phyloP scores from a whole-genome alignment of 2,329 filamentous ascomycete genomes.

The Chrysoporthe cubensis region DNA sequence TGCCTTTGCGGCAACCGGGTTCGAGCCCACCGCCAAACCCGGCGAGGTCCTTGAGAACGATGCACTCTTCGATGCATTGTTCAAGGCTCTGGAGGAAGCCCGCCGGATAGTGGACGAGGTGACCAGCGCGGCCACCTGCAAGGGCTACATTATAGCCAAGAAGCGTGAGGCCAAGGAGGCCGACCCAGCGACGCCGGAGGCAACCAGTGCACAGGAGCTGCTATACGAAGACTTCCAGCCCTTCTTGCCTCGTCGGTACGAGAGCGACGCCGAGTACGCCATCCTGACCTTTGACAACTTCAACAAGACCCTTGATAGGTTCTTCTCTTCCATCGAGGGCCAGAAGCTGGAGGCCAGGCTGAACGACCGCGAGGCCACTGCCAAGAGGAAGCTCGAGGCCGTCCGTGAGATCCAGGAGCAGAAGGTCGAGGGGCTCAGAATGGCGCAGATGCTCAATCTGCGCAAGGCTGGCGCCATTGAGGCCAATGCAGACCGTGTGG shows the following conservation, averaged over 20 bases:
- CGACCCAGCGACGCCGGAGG: constrained; percentile 35
- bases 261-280: constrained; percentile 64
- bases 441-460: constrained; percentile 79
- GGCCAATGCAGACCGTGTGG: constrained; percentile 86
- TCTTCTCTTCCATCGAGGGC: constrained; percentile 94
- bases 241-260: constrained; percentile 81
- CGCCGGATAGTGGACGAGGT: constrained; percentile 71
- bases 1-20: constrained; percentile 69
- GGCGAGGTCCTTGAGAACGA: constrained; percentile 72
- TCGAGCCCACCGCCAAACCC: constrained; percentile 70
- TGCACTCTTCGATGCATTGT: constrained; percentile 65
- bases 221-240: constrained; percentile 96
- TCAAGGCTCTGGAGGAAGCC: constrained; percentile 71
- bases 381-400: constrained; percentile 83
- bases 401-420: constrained; percentile 82
- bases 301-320: constrained; percentile 93
- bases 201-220: constrained; percentile 52
- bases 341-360: constrained; percentile 87
- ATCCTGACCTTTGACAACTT: constrained; percentile 82
- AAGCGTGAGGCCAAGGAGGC: constrained; percentile 41
- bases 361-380: constrained; percentile 78
- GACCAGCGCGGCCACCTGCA: constrained; percentile 65
- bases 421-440: constrained; percentile 80
- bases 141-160: constrained; percentile 88
- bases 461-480: constrained; percentile 90